These are phyloP conservation scores for Decorospora gaudefroyi DNA, from an alignment of 2,329 filamentous ascomycete genomes.

Conservation along the genomic window DNA sequence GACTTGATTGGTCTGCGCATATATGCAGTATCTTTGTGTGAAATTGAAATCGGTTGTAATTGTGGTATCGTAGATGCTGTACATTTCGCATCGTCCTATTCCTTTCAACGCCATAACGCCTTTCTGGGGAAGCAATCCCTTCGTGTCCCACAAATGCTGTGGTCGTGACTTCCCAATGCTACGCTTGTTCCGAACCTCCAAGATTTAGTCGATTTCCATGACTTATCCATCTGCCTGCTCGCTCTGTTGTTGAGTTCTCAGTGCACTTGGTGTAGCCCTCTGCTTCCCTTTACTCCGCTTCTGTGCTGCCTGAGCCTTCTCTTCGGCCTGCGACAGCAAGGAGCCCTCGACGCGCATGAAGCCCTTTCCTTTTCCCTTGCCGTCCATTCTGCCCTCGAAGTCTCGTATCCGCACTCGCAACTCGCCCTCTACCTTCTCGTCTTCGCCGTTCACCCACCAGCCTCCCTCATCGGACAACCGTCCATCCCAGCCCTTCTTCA, in stretches of 20 bases:
- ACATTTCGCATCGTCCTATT: constrained; percentile 4
- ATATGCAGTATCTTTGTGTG: too few relatives aligned
- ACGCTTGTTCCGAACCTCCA: neutral
- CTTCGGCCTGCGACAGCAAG: constrained; percentile 72
- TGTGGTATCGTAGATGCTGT: constrained; percentile 16
- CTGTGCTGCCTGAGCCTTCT: constrained; percentile 60
- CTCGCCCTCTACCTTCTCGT: constrained; percentile 57
- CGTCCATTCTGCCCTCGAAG: constrained; percentile 70
- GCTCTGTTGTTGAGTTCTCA: constrained; percentile 4
- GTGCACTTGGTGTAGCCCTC: constrained; percentile 9
- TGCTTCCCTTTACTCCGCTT: constrained; percentile 18
- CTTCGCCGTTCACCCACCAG: constrained; percentile 75
- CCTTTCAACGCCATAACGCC: constrained; percentile 14
- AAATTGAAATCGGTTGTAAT: too few relatives aligned
- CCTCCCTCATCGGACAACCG: constrained; percentile 57
- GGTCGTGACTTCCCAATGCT: neutral
- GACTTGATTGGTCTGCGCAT: constrained; percentile 20
- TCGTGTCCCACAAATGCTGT: neutral
- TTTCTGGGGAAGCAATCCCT: constrained; percentile 1
- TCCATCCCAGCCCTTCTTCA: constrained; percentile 35
- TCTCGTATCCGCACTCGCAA: constrained; percentile 80
- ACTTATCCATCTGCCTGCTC: constrained; percentile 12
- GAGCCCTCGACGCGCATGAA: constrained; percentile 87
- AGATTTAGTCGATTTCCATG: constrained; percentile 15
- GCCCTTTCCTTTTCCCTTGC: constrained; percentile 71